These are phyloP conservation scores for Biancaea sappan DNA, from an alignment of 306 rosid species.

Conservation along the genomic window DNA sequence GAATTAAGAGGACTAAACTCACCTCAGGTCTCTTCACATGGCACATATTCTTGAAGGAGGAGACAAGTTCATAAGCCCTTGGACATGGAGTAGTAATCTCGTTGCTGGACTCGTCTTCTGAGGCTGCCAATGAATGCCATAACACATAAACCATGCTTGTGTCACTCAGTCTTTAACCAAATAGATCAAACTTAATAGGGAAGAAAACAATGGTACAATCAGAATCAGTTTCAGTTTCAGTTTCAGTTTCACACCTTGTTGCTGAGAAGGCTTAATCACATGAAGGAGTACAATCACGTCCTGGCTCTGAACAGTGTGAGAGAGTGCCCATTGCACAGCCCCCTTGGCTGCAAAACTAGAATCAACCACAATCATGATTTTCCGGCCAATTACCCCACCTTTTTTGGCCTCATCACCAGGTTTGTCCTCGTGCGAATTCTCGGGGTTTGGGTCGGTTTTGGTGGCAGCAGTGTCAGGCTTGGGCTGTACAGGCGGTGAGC, in stretches of 20 bases:
- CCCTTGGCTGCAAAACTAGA: slow-evolving; percentile 84
- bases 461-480: slow-evolving; percentile 39
- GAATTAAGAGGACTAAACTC: slow-evolving; percentile 22
- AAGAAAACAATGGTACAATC: slow-evolving; percentile 5
- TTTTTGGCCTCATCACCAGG: slow-evolving; percentile 44
- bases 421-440: slow-evolving; percentile 39
- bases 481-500: slow-evolving; percentile 66
- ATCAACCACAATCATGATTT: slow-evolving; percentile 90
- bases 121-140: slow-evolving; percentile 31
- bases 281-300: slow-evolving; percentile 74
- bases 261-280: slow-evolving; percentile 66
- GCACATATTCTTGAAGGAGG: slow-evolving; percentile 67
- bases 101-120: slow-evolving; percentile 52
- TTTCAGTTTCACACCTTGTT: slow-evolving; percentile 53
- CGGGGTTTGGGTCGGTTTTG: slow-evolving; percentile 33
- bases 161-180: slow-evolving; percentile 16
- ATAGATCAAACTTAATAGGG: background rate
- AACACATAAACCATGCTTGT: background rate
- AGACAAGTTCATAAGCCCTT: slow-evolving; percentile 62
- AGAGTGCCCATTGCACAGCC: slow-evolving; percentile 90
- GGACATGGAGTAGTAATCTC: slow-evolving; percentile 48
- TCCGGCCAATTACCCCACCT: slow-evolving; percentile 53
- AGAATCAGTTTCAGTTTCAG: no score
- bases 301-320: slow-evolving; percentile 83
- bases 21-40: slow-evolving; percentile 82